phyloP scores from a whole-genome alignment of 371 early-diverging fungal species.

The Mucor lusitanicus region DNA sequence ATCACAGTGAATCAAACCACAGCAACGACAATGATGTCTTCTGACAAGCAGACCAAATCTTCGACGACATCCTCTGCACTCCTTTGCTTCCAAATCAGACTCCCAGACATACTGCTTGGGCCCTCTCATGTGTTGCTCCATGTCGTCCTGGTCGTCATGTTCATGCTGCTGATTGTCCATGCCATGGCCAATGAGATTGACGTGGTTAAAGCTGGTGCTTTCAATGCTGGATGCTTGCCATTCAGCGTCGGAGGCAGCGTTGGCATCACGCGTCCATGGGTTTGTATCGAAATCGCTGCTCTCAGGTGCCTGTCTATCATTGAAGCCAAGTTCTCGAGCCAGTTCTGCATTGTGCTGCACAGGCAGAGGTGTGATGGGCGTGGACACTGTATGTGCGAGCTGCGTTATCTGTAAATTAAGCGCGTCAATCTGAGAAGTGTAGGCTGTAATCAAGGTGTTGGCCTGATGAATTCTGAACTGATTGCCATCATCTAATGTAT shows the following conservation, averaged over 20 bases:
- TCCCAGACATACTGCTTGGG: constrained; percentile 66
- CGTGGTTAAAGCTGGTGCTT: constrained; percentile 26
- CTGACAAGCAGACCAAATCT: constrained; percentile 67
- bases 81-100: constrained; percentile 62
- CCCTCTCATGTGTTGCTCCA: not conserved
- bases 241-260: not conserved
- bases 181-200: constrained; percentile 34
- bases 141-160: not conserved
- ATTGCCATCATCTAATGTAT: constrained; percentile 53
- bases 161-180: constrained; percentile 7
- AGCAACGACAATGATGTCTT: constrained; percentile 88
- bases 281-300: constrained; percentile 38
- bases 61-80: constrained; percentile 68
- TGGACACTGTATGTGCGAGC: constrained; percentile 32
- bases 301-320: constrained; percentile 1
- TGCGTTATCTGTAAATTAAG: constrained; percentile 34
- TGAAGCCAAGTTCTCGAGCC: constrained; percentile 45
- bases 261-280: constrained; percentile 42
- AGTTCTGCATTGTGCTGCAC: constrained; percentile 40
- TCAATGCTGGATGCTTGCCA: constrained; percentile 22
- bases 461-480: constrained; percentile 56
- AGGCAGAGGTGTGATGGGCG: constrained; percentile 34
- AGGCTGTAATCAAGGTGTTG: constrained; percentile 40
- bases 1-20: constrained; percentile 83
- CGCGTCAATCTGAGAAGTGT: constrained; percentile 56